phyloP scores from a whole-genome alignment of 768 basidiomycete genomes.

The Cytidiella melzeri region DNA sequence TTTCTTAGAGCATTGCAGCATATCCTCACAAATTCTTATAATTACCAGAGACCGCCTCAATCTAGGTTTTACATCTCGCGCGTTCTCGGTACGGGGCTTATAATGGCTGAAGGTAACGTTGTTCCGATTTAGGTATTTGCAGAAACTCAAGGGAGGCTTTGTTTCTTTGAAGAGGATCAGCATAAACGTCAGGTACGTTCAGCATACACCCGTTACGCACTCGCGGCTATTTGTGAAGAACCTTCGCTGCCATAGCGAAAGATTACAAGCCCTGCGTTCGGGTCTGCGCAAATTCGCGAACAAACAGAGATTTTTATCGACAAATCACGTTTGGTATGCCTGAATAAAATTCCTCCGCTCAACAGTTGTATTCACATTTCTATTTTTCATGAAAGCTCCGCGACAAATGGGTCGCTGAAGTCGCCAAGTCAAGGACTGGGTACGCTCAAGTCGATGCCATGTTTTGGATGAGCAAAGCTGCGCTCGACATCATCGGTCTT shows the following conservation, averaged over 20 bases:
- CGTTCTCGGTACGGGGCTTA: constrained; percentile 43
- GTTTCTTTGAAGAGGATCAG: constrained; percentile 18
- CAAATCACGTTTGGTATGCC: constrained; percentile 43
- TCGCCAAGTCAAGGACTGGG: constrained; percentile 21
- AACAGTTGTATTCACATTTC: constrained; percentile 4
- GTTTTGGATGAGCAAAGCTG: constrained; percentile 29
- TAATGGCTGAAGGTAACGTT: constrained; percentile 34
- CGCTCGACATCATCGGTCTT: constrained; percentile 37
- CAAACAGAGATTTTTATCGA: constrained; percentile 51
- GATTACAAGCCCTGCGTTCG: constrained; percentile 61
- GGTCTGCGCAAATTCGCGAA: constrained; percentile 49
- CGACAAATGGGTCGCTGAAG: constrained; percentile 21
- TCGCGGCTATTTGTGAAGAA: neutral
- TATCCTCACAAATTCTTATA: constrained; percentile 48
- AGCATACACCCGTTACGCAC: neutral
- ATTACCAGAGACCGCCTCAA: constrained; percentile 50
- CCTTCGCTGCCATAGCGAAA: constrained; percentile 7
- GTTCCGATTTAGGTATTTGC: no score
- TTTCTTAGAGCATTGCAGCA: constrained; percentile 51
- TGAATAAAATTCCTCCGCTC: neutral
- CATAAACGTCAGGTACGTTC: constrained; percentile 34
- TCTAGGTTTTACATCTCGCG: constrained; percentile 31
- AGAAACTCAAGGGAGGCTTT: no score
- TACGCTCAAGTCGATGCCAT: constrained; percentile 25
- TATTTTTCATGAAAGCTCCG: constrained; percentile 13